A percentile compares a stretch with the other conserved stretches of the same genome.
Evolutionary conservation across 2,329 filamentous ascomycete species (phyloP).

Genomic region (Colletotrichum ledebouriae): DNA sequence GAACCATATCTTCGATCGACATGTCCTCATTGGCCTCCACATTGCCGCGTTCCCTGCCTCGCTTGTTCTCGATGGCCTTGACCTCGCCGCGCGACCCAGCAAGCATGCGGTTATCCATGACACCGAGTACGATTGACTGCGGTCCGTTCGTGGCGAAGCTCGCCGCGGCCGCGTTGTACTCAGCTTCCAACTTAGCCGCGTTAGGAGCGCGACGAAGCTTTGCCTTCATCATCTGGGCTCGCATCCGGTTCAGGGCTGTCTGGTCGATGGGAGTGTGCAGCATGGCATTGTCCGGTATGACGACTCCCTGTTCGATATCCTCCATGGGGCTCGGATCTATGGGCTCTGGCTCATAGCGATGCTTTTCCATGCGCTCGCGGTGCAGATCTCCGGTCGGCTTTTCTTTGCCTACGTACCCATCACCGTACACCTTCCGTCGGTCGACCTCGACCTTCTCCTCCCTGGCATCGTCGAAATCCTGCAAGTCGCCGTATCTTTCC

Average conservation of each 20-base stretch:
- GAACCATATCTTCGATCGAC: conserved; percentile 96
- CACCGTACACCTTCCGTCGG: conserved; percentile 83
- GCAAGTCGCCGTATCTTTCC: conserved; percentile 84
- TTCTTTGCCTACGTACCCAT: conserved; percentile 85
- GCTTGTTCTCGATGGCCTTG: conserved; percentile 81
- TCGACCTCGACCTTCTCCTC: conserved; percentile 96
- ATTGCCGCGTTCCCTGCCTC: conserved; percentile 85
- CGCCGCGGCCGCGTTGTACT: conserved; percentile 84
- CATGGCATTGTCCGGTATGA: conserved; percentile 67
- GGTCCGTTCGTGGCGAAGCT: conserved; percentile 69
- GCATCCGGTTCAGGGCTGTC: conserved; percentile 87
- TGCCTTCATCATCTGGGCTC: conserved; percentile 96
- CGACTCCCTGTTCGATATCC: conserved; percentile 65
- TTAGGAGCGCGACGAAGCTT: conserved; percentile 85
- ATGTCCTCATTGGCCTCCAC: conserved; percentile 96
- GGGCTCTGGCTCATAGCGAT: conserved; percentile 54
- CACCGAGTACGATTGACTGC: conserved; percentile 83
- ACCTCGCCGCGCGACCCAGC: conserved; percentile 81
- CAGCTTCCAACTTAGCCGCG: conserved; percentile 80
- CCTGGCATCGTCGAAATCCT: conserved; percentile 90
- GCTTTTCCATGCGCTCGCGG: conserved; percentile 77
- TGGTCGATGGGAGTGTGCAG: conserved; percentile 74
- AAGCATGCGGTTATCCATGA: conserved; percentile 91
- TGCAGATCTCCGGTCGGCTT: conserved; percentile 91
- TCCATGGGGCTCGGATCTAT: conserved; percentile 28